phyloP scores from a whole-genome alignment of 306 rosid genomes.

The Trifolium repens region DNA sequence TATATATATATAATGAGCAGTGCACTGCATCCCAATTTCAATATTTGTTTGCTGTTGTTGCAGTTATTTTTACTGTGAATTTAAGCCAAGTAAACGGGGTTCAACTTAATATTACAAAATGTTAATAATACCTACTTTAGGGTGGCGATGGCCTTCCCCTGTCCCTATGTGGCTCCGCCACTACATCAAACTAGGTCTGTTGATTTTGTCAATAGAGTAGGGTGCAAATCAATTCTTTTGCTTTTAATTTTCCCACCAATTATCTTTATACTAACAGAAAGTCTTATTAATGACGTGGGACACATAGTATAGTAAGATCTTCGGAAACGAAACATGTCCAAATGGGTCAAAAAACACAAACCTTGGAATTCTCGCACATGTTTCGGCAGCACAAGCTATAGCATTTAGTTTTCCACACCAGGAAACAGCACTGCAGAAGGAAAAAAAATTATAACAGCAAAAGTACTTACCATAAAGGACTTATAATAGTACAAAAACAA shows the following conservation, averaged over 20 bases:
- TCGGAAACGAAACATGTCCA: constrained; percentile 3
- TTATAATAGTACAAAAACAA: background rate
- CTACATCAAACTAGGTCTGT: background rate
- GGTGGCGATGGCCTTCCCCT: too few species aligned
- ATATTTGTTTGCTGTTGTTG: too few species aligned
- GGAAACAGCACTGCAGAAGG: constrained; percentile 80
- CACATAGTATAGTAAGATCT: background rate
- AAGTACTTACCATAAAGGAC: constrained; percentile 1
- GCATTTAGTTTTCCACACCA: constrained; percentile 99
- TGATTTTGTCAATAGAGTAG: constrained; percentile 10
- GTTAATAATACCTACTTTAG: too few species aligned
- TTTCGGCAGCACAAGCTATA: constrained; percentile 96
- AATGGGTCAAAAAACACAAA: constrained; percentile 43
- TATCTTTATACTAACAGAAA: background rate
- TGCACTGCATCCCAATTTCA: too few species aligned
- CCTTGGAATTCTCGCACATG: constrained; percentile 99
- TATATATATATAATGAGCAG: too few species aligned
- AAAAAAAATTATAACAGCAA: background rate
- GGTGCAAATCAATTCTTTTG: constrained; percentile 12
- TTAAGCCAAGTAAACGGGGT: too few species aligned
- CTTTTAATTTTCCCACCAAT: constrained; percentile 1
- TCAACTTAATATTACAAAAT: too few species aligned
- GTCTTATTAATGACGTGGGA: constrained; percentile 19
- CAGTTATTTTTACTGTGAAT: too few species aligned
- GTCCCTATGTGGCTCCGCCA: too few species aligned